Percentiles rank a stretch among this genome's conserved stretches.
phyloP scores from a whole-genome alignment of 192 early-diverging fungal genomes.

The Backusella macrospora region DNA sequence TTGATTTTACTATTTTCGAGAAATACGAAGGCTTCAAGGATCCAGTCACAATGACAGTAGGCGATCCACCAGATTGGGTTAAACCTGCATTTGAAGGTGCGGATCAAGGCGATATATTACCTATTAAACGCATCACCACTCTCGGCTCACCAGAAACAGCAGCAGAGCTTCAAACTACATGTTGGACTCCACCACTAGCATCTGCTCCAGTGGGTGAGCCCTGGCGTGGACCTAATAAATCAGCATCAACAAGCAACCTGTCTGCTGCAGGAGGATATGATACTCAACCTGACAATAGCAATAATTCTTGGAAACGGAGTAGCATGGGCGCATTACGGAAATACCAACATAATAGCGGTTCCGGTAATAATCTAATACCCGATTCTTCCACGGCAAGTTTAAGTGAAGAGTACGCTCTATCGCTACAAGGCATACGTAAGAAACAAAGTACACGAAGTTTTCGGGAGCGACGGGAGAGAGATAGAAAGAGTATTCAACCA shows the following conservation, averaged over 20 bases:
- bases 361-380: background rate
- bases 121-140: constrained; percentile 33
- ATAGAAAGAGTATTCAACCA: constrained; percentile 33
- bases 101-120: constrained; percentile 38
- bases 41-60: constrained; percentile 58
- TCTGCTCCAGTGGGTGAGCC: background rate
- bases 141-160: background rate
- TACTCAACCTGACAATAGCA: background rate
- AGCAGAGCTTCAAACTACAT: background rate
- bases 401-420: constrained; percentile 37
- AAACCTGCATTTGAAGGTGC: constrained; percentile 44
- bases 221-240: constrained; percentile 27
- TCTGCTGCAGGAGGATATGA: background rate
- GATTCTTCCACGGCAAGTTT: constrained; percentile 17
- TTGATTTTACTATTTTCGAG: constrained; percentile 87
- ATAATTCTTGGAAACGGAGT: constrained; percentile 11
- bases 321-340: constrained; percentile 23
- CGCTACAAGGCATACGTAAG: constrained; percentile 35
- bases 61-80: constrained; percentile 73
- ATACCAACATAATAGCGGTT: constrained; percentile 8
- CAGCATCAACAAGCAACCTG: constrained; percentile 21
- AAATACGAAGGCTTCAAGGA: constrained; percentile 68
- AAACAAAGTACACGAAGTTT: constrained; percentile 44
- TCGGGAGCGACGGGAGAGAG: constrained; percentile 41
- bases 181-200: background rate